Evolutionary conservation across 495 filamentous ascomycete genomes (phyloP).

Genomic region (Pyronema domesticum): DNA sequence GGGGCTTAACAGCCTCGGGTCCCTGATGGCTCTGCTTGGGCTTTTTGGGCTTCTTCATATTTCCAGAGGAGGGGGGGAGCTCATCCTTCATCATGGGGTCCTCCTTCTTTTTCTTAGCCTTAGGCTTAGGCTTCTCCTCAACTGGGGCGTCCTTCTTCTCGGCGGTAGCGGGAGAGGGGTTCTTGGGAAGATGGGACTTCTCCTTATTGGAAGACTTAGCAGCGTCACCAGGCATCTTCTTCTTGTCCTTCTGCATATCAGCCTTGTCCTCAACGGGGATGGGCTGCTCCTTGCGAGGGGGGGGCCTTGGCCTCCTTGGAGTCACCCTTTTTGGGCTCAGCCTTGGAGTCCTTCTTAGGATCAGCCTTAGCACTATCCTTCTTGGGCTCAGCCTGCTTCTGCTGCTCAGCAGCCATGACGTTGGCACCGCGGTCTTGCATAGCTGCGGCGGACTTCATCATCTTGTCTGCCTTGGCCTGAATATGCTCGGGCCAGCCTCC

Average conservation of each 20-base stretch:
- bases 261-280: slow-evolving; percentile 5
- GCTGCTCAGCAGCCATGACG: slow-evolving; percentile 18
- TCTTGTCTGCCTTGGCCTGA: slow-evolving; percentile 18
- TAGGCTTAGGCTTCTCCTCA: slow-evolving; percentile 3
- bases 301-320: slow-evolving; percentile 8
- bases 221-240: neutral
- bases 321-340: slow-evolving; percentile 1
- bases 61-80: slow-evolving; percentile 1
- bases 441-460: slow-evolving; percentile 19
- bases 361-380: neutral
- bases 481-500: slow-evolving; percentile 20
- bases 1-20: neutral
- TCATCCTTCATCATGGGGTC: slow-evolving; percentile 5
- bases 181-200: neutral
- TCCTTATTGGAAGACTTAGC: neutral
- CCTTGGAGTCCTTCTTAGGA: neutral
- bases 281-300: slow-evolving; percentile 1
- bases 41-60: slow-evolving; percentile 9
- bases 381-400: slow-evolving; percentile 14
- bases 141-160: neutral
- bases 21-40: neutral
- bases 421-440: slow-evolving; percentile 28
- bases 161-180: neutral
- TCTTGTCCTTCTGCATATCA: slow-evolving; percentile 13
- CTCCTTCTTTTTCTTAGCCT: slow-evolving; percentile 2